Evolutionary conservation across 768 basidiomycete genomes (phyloP), one percentile per base, ranked within the genome.

Genomic region (Boletellus ananas): DNA sequence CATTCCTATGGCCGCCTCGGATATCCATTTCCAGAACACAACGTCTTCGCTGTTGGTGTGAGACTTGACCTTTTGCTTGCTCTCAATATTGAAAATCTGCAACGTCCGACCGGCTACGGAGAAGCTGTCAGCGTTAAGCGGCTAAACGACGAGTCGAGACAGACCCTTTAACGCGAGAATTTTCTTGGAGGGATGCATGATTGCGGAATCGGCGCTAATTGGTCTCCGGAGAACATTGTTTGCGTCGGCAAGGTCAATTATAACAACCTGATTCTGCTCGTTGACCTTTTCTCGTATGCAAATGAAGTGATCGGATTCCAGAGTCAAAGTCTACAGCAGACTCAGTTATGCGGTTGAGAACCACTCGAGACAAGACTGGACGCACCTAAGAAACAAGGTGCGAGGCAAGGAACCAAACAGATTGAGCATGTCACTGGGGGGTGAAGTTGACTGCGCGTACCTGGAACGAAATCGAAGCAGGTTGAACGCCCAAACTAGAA

Each of bases 21-120:
- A 88, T 34, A 97, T 84, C 96, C 96, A 99, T 68, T 96, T 97
- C 96, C 96, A 99, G 72, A 96, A 99, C 21, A 92, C 85, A 45
- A 96, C 79, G 65, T 99, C 95, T 65, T 97, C 94, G 65, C 83
- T 87, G 75, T 85, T 96, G 52, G 84, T 75, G 66, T 98, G 93
- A 23, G 94, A 90, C 65, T 95, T 95, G 70, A 99, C 90, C 76
- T 98, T 98, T 67, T 89, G 86, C 76, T 98, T 98, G 10, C 89
- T 87, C 58, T 95, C 94, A 58, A 99, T 91, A 70, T 98, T 95
- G 77, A 98, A 99, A 54, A 98, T 84, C 70, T 99, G 96, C 23
- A 99, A 80, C 55, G 94, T 96, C 39, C 94, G 89, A 52, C 79
- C 85, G 56, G 96, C 96, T 98, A 50, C 33, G 47, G 53, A 51